Evolutionary conservation across 257 asterid genomes (phyloP).

Genomic region (Misopates orontium): DNA sequence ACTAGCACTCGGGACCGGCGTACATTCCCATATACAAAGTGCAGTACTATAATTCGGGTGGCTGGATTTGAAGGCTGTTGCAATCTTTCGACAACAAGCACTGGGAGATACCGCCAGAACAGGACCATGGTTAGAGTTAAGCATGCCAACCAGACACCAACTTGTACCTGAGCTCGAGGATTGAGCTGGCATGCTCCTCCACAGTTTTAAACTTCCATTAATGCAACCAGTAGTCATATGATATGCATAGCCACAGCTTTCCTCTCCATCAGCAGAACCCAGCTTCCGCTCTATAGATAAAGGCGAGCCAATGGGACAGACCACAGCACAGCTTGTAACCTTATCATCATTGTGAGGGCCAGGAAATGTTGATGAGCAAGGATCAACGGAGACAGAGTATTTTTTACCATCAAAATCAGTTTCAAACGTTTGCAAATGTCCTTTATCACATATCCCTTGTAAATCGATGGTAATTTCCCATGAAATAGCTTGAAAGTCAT

Average conservation of each 20-base stretch:
- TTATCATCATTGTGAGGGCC: slow-evolving; percentile 50
- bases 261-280: slow-evolving; percentile 39
- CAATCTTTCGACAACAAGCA: slow-evolving; percentile 71
- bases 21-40: slow-evolving; percentile 78
- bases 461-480: slow-evolving; percentile 75
- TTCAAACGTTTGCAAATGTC: slow-evolving; percentile 52
- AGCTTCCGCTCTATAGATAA: slow-evolving; percentile 42
- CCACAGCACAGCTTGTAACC: slow-evolving; percentile 69
- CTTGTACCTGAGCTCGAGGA: slow-evolving; percentile 41
- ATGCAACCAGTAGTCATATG: slow-evolving; percentile 77
- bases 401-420: slow-evolving; percentile 54
- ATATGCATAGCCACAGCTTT: slow-evolving; percentile 55
- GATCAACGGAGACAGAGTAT: slow-evolving; percentile 56
- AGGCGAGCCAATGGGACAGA: slow-evolving; percentile 50
- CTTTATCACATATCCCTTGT: slow-evolving; percentile 37
- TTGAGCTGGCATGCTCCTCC: slow-evolving; percentile 72
- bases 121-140: slow-evolving; percentile 62
- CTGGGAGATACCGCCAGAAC: slow-evolving; percentile 55
- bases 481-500: slow-evolving; percentile 68
- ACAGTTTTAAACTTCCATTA: slow-evolving; percentile 72
- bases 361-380: slow-evolving; percentile 71
- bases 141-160: slow-evolving; percentile 86
- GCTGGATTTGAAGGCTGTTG: slow-evolving; percentile 48
- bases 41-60: slow-evolving; percentile 36
- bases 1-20: slow-evolving; percentile 59